Conservation (phyloP, 345 rosid species). For the Barbarea vulgaris region DNA sequence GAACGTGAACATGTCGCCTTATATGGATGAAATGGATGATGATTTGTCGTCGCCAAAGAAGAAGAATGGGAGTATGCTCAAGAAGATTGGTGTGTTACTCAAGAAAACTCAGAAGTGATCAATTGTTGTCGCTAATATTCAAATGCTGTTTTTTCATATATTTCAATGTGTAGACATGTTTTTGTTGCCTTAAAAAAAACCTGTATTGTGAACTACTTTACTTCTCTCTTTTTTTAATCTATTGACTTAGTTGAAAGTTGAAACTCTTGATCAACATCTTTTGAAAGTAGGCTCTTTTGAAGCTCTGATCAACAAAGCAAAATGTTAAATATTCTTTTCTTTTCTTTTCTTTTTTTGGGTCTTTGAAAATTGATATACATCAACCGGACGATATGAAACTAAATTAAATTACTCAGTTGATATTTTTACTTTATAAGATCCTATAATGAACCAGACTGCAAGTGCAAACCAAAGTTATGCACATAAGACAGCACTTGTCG, state of each 20-base stretch:
- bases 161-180: constrained; percentile 24
- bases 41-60: constrained; percentile 76
- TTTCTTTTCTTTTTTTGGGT: too few species aligned
- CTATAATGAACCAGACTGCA: constrained; percentile 11
- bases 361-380: neutral
- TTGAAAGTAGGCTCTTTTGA: too few species aligned
- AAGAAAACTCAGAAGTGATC: constrained; percentile 79
- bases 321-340: too few species aligned
- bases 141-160: neutral
- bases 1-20: constrained; percentile 61
- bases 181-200: constrained; percentile 12
- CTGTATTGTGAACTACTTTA: constrained; percentile 31
- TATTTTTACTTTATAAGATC: neutral
- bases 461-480: constrained; percentile 27
- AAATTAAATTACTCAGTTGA: neutral
- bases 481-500: constrained; percentile 14
- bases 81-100: constrained; percentile 87
- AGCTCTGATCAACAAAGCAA: too few species aligned
- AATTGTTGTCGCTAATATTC: constrained; percentile 13
- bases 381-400: neutral
- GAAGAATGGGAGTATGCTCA: constrained; percentile 86
- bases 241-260: constrained; percentile 10
- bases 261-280: constrained; percentile 22
- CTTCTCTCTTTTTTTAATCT: neutral
- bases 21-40: constrained; percentile 76